phyloP scores from a whole-genome alignment of 2,329 filamentous ascomycete species.

The Epichloe festucae region DNA sequence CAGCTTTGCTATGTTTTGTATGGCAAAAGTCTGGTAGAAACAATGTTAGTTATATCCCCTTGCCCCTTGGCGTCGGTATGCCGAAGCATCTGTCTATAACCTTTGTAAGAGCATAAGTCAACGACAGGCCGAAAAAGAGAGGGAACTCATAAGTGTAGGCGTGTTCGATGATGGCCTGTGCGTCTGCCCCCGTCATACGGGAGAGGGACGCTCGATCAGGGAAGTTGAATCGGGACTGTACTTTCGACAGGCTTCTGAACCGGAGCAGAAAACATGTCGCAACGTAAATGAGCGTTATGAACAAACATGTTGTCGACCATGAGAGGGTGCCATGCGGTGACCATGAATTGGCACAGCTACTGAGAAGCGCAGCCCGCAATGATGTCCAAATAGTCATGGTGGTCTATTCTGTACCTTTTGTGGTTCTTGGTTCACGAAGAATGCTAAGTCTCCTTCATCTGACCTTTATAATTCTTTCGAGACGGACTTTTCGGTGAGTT shows the following conservation, averaged over 20 bases:
- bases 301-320: not conserved
- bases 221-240: constrained; percentile 19
- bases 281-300: constrained; percentile 17
- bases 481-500: too few relatives aligned
- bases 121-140: constrained; percentile 21
- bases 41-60: not conserved
- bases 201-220: constrained; percentile 22
- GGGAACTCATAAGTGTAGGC: constrained; percentile 24
- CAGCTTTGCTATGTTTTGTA: constrained; percentile 24
- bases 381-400: not conserved
- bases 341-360: not conserved
- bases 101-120: constrained; percentile 29
- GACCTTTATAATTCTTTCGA: too few relatives aligned
- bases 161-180: constrained; percentile 29
- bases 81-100: constrained; percentile 8
- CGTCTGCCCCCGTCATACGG: constrained; percentile 29
- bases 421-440: too few relatives aligned
- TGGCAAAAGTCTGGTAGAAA: constrained; percentile 23
- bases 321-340: not conserved
- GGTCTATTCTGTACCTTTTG: not conserved
- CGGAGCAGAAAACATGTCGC: constrained; percentile 22
- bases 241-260: constrained; percentile 19
- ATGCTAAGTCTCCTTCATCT: too few relatives aligned
- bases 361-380: not conserved
- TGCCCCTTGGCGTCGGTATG: not conserved